Evolutionary conservation across 2,329 filamentous ascomycete genomes (phyloP).

Genomic region (Paracoccidioides lutzii): DNA sequence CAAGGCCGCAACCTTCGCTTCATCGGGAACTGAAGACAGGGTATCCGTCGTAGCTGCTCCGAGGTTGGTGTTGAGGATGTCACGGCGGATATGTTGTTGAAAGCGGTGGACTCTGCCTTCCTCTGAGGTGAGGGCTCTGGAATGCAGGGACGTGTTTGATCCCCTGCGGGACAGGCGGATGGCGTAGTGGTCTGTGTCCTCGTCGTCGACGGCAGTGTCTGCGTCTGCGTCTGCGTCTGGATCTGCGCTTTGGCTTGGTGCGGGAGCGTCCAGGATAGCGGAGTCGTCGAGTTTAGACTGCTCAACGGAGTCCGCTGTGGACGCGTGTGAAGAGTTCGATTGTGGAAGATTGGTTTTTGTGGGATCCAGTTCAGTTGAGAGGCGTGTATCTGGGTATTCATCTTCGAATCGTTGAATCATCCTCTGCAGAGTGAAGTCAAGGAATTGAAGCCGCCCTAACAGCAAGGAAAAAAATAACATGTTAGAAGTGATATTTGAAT

Average conservation of each 20-base stretch:
- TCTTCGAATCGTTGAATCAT: slow-evolving; percentile 95
- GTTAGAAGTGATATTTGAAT: slow-evolving; percentile 10
- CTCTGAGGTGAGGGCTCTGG: slow-evolving; percentile 51
- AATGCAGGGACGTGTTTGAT: slow-evolving; percentile 55
- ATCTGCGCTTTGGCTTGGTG: slow-evolving; percentile 24
- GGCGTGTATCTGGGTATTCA: slow-evolving; percentile 81
- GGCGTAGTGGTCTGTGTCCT: slow-evolving; percentile 31
- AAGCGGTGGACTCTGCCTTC: slow-evolving; percentile 59
- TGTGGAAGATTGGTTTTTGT: slow-evolving; percentile 13
- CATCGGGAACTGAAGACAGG: slow-evolving; percentile 21
- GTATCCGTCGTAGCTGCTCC: slow-evolving; percentile 13
- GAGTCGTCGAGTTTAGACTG: slow-evolving; percentile 21
- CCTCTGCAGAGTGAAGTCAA: slow-evolving; percentile 73
- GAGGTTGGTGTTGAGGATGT: slow-evolving; percentile 41
- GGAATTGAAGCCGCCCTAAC: slow-evolving; percentile 64
- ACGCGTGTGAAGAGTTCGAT: slow-evolving; percentile 22
- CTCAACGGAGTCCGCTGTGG: slow-evolving; percentile 17
- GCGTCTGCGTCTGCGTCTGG: slow-evolving; percentile 29
- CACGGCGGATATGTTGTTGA: slow-evolving; percentile 52
- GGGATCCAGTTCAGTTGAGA: slow-evolving; percentile 21
- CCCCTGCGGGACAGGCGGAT: slow-evolving; percentile 45
- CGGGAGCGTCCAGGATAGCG: neutral
- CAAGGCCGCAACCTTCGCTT: slow-evolving; percentile 34
- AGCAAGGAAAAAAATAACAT: neutral
- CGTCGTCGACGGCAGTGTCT: slow-evolving; percentile 27